Base-by-base conservation (phyloP, 805 yeast genomes). In the Candida andamanensis region DNA sequence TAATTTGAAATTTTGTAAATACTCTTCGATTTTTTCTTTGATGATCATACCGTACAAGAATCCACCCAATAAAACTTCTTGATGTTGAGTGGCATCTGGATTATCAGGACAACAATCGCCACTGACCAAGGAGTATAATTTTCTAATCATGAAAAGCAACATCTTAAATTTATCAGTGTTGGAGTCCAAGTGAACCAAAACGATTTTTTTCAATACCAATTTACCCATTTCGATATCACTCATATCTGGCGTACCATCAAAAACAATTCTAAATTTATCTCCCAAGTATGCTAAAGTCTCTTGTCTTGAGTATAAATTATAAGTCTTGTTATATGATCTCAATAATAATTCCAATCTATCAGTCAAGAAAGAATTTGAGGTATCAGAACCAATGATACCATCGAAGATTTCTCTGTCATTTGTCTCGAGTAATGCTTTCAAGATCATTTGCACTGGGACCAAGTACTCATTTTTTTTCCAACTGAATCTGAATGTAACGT, bases 41-140 rank as follows among this genome's bases (percentile, higher is more conserved):
- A 92, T 60, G 45, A 92, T 90, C 95, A 89, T 89, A 46, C 97
- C 97, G 49, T 86, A 92, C 34, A 92, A 69, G 74, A 92, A 85
- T 11, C 98, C 98, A 43, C 97, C 97, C 36, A 92, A 72, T 41
- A 92, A 64, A 19, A 92, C 85, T 64, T 92, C 98, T 64, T 92
- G 98, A 69, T 92, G 97, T 69, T 92, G 98, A 7, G 96, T 85
- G 30, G 97, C 95, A 79, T 92, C 98, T 56, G 98, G 98, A 63
- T 92, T 92, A 60, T 92, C 98, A 12, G 96, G 90, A 32, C 89
- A 68, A 60, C 97, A 90, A 55, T 90, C 96, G 39, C 97, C 97
- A 22, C 96, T 96, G 27, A 90, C 97, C 43, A 92, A 72, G 0
- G 97, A 74, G 58, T 92, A 92, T 40, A 92, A 72, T 63, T 92